phyloP scores from a whole-genome alignment of 2,329 filamentous ascomycete species.

The Ophiosphaerella korrae region DNA sequence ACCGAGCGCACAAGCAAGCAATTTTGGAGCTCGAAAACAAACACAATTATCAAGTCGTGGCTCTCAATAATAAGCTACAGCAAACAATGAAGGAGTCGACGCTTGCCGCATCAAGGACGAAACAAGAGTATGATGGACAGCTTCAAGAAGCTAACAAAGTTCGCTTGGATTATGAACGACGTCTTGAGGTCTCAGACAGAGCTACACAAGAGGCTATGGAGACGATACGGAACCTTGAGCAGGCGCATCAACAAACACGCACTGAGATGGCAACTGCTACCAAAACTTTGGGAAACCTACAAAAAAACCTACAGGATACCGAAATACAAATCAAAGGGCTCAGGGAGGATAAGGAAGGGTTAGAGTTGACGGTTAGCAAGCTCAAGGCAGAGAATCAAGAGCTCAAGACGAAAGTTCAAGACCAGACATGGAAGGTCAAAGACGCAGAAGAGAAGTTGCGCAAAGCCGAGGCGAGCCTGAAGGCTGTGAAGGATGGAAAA shows the following conservation, averaged over 20 bases:
- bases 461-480: slow-evolving; percentile 22
- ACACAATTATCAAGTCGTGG: slow-evolving; percentile 49
- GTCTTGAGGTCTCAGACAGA: slow-evolving; percentile 31
- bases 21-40: slow-evolving; percentile 54
- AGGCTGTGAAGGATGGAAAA: slow-evolving; percentile 10
- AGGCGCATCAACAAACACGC: slow-evolving; percentile 29
- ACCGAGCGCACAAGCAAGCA: slow-evolving; percentile 41
- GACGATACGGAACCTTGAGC: slow-evolving; percentile 32
- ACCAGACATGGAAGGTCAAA: slow-evolving; percentile 48
- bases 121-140: slow-evolving; percentile 44
- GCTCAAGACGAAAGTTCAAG: slow-evolving; percentile 51
- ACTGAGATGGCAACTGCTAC: slow-evolving; percentile 31
- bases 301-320: slow-evolving; percentile 29
- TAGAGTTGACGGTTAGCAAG: slow-evolving; percentile 23
- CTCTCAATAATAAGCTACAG: slow-evolving; percentile 43
- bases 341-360: slow-evolving; percentile 28
- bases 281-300: slow-evolving; percentile 28
- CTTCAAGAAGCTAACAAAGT: slow-evolving; percentile 31
- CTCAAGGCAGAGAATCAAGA: slow-evolving; percentile 21
- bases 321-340: slow-evolving; percentile 49
- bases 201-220: slow-evolving; percentile 33
- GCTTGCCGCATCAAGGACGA: slow-evolving; percentile 30
- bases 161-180: slow-evolving; percentile 33
- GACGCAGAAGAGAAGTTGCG: slow-evolving; percentile 55
- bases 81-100: slow-evolving; percentile 37